phyloP scores from a whole-genome alignment of 371 early-diverging fungal genomes.

The Dichotomocladium elegans region DNA sequence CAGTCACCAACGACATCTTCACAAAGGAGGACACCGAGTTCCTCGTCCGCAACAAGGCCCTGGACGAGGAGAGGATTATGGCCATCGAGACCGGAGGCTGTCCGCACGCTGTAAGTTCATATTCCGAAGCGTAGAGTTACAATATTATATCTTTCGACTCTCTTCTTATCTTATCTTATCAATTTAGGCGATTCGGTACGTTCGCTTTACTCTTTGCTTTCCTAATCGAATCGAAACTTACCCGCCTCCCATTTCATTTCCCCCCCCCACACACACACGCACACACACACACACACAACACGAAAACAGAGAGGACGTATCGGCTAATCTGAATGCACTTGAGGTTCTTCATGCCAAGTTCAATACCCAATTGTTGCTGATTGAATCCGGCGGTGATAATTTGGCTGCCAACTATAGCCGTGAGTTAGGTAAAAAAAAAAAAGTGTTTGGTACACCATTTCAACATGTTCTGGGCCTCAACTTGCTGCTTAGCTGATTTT shows the following conservation, averaged over 20 bases:
- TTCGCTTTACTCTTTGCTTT: not conserved
- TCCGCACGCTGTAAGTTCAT: slow-evolving; percentile 88
- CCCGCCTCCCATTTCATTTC: not conserved
- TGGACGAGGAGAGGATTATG: slow-evolving; percentile 80
- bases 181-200: slow-evolving; percentile 47
- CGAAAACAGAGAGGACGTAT: slow-evolving; percentile 93
- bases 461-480: not conserved
- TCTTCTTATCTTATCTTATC: slow-evolving; percentile 8
- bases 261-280: no score
- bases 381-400: slow-evolving; percentile 94
- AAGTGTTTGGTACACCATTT: slow-evolving; percentile 2
- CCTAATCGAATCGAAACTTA: no score
- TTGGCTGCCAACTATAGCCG: slow-evolving; percentile 88
- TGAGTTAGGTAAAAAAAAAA: slow-evolving; percentile 40
- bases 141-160: no score
- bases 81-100: slow-evolving; percentile 96
- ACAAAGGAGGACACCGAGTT: slow-evolving; percentile 94
- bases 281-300: no score
- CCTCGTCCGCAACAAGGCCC: slow-evolving; percentile 80
- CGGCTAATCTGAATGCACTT: slow-evolving; percentile 88
- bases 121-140: no score
- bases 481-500: slow-evolving; percentile 70
- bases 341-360: slow-evolving; percentile 85
- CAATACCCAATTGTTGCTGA: slow-evolving; percentile 75
- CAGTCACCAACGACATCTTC: slow-evolving; percentile 86